phyloP scores from a whole-genome alignment of 805 yeast genomes.

The Candida ortonii region DNA sequence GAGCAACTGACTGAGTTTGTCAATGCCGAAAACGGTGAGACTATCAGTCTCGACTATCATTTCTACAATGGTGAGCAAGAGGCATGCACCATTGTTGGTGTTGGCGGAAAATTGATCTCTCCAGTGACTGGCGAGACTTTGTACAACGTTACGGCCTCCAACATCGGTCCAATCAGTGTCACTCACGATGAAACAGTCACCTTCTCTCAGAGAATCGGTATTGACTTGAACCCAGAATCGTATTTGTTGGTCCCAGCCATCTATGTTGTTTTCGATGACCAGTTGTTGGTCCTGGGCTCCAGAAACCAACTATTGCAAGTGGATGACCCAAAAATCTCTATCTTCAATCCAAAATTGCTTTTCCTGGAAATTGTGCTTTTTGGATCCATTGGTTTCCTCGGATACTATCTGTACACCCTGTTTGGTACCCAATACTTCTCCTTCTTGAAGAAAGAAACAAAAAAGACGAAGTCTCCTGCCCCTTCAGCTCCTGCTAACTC shows the following conservation, averaged over 20 bases:
- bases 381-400: constrained; percentile 46
- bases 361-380: constrained; percentile 55
- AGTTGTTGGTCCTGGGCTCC: constrained; percentile 53
- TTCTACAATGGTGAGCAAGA: constrained; percentile 53
- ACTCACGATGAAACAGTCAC: constrained; percentile 45
- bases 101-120: constrained; percentile 62
- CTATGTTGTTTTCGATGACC: constrained; percentile 48
- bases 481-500: constrained; percentile 29
- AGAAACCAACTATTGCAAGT: constrained; percentile 57
- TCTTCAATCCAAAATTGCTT: constrained; percentile 70
- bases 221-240: constrained; percentile 55
- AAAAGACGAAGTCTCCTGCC: constrained; percentile 29
- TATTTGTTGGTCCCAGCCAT: constrained; percentile 61
- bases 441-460: constrained; percentile 33
- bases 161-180: constrained; percentile 58
- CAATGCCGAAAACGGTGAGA: constrained; percentile 49
- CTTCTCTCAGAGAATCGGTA: constrained; percentile 58
- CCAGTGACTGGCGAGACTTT: constrained; percentile 48
- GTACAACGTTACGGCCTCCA: constrained; percentile 63
- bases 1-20: constrained; percentile 38
- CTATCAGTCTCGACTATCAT: constrained; percentile 47
- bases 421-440: constrained; percentile 49
- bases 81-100: constrained; percentile 56
- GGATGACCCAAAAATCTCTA: constrained; percentile 62
- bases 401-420: constrained; percentile 43